A percentile compares a stretch with the other conserved stretches of the same genome.
Evolutionary conservation across 2,329 filamentous ascomycete species (phyloP).

Genomic region (Lachnellula subtilissima): DNA sequence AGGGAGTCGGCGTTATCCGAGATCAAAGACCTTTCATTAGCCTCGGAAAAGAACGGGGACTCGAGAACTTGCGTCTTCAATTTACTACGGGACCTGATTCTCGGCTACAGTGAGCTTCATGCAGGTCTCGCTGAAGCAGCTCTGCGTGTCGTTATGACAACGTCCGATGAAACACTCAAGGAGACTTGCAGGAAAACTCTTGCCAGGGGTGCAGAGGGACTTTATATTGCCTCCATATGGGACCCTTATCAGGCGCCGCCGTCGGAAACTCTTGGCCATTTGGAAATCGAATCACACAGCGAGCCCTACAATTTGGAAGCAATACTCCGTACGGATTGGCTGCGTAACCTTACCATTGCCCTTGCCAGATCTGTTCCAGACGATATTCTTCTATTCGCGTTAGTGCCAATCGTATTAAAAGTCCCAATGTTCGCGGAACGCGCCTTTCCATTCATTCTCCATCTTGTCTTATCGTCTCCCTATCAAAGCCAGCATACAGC

Average conservation of each 20-base stretch:
- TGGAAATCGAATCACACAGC: not conserved
- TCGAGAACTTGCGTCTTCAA: conserved; percentile 62
- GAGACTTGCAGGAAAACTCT: conserved; percentile 49
- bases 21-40: conserved; percentile 34
- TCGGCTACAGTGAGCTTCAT: conserved; percentile 49
- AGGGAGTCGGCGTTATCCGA: conserved; percentile 53
- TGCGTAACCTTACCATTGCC: conserved; percentile 54
- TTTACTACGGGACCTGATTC: conserved; percentile 57
- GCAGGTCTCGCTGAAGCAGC: conserved; percentile 59
- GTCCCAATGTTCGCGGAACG: conserved; percentile 67
- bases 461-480: conserved; percentile 70
- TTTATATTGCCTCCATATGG: conserved; percentile 55
- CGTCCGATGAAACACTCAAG: conserved; percentile 34
- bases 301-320: conserved; percentile 19
- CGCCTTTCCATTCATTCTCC: conserved; percentile 78
- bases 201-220: conserved; percentile 44
- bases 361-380: conserved; percentile 55
- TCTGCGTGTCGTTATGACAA: conserved; percentile 52
- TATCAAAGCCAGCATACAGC: conserved; percentile 54
- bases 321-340: conserved; percentile 52
- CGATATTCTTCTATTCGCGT: conserved; percentile 64
- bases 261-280: conserved; percentile 39
- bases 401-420: conserved; percentile 60
- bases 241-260: conserved; percentile 49
- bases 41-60: conserved; percentile 35